Percentiles rank a stretch among this genome's conserved stretches.
phyloP scores from a whole-genome alignment of 2,329 filamentous ascomycete species.

The Microdochium nivale region DNA sequence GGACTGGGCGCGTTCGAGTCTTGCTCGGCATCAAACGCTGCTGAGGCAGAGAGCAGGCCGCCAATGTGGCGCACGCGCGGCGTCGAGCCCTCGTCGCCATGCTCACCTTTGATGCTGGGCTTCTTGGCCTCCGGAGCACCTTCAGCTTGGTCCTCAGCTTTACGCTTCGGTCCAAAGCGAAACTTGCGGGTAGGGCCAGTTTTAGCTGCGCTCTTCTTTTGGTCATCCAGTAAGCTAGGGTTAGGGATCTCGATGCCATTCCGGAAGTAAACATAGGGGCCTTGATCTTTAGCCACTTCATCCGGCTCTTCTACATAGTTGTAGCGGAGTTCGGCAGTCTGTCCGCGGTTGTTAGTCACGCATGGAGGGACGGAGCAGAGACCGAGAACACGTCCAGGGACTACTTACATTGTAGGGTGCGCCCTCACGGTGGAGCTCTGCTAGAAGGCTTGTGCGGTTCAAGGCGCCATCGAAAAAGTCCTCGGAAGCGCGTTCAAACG shows the following conservation, averaged over 20 bases:
- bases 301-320: conserved; percentile 13
- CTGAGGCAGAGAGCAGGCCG: conserved; percentile 22
- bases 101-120: conserved; percentile 12
- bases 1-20: conserved; percentile 23
- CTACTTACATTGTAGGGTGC: conserved; percentile 15
- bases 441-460: conserved; percentile 16
- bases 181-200: conserved; percentile 22
- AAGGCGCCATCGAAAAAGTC: conserved; percentile 18
- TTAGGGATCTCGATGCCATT: conserved; percentile 22
- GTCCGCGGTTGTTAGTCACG: conserved; percentile 5
- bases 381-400: neutral
- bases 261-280: conserved; percentile 14
- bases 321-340: conserved; percentile 18
- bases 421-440: conserved; percentile 16
- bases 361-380: conserved; percentile 1
- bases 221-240: conserved; percentile 21
- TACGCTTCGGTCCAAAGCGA: conserved; percentile 34
- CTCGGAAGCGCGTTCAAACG: conserved; percentile 16
- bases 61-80: conserved; percentile 30
- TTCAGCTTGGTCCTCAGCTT: conserved; percentile 39
- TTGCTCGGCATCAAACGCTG: conserved; percentile 8
- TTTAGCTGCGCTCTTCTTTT: conserved; percentile 20
- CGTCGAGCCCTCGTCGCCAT: conserved; percentile 19
- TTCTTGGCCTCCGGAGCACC: conserved; percentile 42
- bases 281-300: conserved; percentile 13